Base-by-base conservation (phyloP, 1,139 yeast genomes). In the Nakaseomyces nivariensis region DNA sequence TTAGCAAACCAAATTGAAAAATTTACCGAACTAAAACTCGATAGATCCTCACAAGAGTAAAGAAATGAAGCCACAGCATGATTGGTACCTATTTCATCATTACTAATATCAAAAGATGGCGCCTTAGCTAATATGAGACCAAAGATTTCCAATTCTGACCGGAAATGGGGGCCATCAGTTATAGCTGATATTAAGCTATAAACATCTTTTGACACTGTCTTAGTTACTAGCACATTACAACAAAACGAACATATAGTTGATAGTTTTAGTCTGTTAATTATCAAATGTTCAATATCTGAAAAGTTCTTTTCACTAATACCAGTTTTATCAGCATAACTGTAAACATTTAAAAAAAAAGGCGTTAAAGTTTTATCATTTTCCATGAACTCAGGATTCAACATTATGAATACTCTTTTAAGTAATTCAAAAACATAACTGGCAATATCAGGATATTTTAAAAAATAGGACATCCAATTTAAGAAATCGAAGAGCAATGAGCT, bases 381-480 rank as follows among this genome's bases (percentile, higher is more conserved):
- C 13, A 41, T 5, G 1, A n/a, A 4, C 5, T 41, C 25, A n/a
- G 44, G 44, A 6, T 27, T 41, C 11, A 41, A 5, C 34, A 17
- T 4, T 13, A 29, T 7, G 4, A 41, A 41, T 13, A 41, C 5
- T 13, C 34, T 27, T 27, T 41, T 41, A 4, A 41, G n/a, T 5
- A 41, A 13, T 11, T 27, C 24, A 11, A 41, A 41, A 27, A 41
- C 44, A 13, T 41, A 27, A 5, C 4, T 25, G 4, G 33, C 44
- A 41, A 41, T 41, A 5, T 41, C 34, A 9, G 22, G 6, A 10
- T 13, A n/a, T n/a, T 5, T 11, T 13, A 46, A 13, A 25, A 38
- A 38, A 31, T 46, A 24, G 10, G 48, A 46, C 17, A 46, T 25
- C 40, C 48, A 41, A 31, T 38, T 25, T 29, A 46, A 29, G n/a